Evolutionary conservation across 176 grass and related monocot species (phyloP).

Genomic region (Canna indica): DNA sequence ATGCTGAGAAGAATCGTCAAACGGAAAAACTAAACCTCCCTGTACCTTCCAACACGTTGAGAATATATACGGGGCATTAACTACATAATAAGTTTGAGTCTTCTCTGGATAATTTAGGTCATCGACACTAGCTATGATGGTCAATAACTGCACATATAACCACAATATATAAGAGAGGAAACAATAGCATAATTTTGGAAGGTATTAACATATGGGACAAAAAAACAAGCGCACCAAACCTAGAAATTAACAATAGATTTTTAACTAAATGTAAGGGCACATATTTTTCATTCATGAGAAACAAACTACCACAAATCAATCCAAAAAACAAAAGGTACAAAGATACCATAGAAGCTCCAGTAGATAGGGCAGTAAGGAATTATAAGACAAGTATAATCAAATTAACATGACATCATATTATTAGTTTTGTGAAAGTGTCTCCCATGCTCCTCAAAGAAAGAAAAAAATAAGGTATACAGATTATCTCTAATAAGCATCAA

Average conservation of each 20-base stretch:
- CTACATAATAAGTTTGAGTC: constrained; percentile 92
- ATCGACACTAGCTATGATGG: constrained; percentile 68
- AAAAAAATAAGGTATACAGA: too few species aligned
- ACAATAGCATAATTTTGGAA: background rate
- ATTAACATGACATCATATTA: background rate
- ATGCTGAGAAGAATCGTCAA: background rate
- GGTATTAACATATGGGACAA: background rate
- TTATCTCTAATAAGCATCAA: too few species aligned
- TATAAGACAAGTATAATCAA: background rate
- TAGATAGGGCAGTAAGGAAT: background rate
- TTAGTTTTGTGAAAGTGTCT: too few species aligned
- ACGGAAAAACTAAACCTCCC: background rate
- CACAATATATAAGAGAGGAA: background rate
- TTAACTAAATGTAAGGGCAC: background rate
- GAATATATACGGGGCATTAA: constrained; percentile 83
- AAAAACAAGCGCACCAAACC: too few species aligned
- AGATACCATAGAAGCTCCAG: background rate
- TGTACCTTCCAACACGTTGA: constrained; percentile 87
- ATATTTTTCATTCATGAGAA: background rate
- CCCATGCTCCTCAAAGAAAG: too few species aligned
- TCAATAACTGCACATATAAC: constrained; percentile 61
- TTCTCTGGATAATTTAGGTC: constrained; percentile 99
- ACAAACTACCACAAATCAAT: background rate
- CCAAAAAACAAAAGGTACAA: background rate
- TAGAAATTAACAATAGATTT: background rate